Evolutionary conservation across 2,329 filamentous ascomycete species (phyloP), one percentile per base, ranked within the genome.

Genomic region (Colletotrichum tabaci): DNA sequence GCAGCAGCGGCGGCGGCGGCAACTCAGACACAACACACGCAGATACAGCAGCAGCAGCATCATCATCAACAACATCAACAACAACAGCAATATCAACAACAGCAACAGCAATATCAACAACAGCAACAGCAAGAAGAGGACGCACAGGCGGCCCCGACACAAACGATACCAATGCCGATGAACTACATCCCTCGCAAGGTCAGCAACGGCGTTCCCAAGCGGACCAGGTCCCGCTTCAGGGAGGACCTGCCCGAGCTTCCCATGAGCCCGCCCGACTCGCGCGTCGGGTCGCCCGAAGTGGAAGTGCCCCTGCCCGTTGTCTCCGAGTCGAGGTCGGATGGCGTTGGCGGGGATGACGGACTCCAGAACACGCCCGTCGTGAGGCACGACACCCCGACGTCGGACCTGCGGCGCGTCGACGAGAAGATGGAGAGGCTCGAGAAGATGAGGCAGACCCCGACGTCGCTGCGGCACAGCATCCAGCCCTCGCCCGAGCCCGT

Each of bases 181-280:
- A 81, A 79, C 63, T 77, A 82, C 79, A 69, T 77, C 61, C 80
- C 84, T 44, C 65, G 77, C 15, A 81, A 76, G 61, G 66, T 81
- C 9, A 84, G 82, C 74, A 79, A 83, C 15, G 83, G 82, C 9
- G 79, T 91, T 7, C 92, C 94, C 7, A 92, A 93, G 77, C 90
- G 95, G 67, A 96, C 94, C 4, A 92, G 94, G 81, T 98, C 95
- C 47, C 95, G 94, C 67, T 98, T 98, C 84, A 90, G 93, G 60
- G 96, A 98, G 83, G 95, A 98, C 77, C 87, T 98, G 15, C 95
- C 95, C 4, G 96, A 98, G 78, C 88, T 94, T 62, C 93, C 94
- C 2, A 82, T 95, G 15, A 96, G 95, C n/a, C 94, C 94, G 12
- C 94, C 95, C 10, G 92, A 94, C 73, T 97, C 95, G 0, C 88